Conservation (phyloP, 2,329 filamentous ascomycete species). For the Rosellinia necatrix region DNA sequence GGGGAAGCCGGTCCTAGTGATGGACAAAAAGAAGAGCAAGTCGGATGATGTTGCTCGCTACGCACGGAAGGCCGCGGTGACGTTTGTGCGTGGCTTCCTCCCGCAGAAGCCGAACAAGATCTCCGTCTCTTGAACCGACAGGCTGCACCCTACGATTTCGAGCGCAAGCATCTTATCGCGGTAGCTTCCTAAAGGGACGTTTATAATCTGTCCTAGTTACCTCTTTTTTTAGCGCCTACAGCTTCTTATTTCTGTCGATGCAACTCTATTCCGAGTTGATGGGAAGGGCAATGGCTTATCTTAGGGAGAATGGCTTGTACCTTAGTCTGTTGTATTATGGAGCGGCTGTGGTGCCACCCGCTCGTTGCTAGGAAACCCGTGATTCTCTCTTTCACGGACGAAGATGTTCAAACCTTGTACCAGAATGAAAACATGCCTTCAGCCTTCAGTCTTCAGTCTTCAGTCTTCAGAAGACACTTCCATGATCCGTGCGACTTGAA, state of each 20-base stretch:
- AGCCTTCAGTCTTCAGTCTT: conserved; percentile 15
- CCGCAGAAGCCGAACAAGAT: conserved; percentile 42
- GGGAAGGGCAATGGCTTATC: conserved; percentile 1
- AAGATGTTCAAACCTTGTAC: conserved; percentile 23
- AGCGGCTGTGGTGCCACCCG: conserved; percentile 10
- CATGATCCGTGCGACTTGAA: neutral
- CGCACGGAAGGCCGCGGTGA: conserved; percentile 39
- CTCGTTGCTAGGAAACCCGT: conserved; percentile 16
- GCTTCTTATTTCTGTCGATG: conserved; percentile 13
- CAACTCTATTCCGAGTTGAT: conserved; percentile 3
- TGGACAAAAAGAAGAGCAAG: conserved; percentile 37
- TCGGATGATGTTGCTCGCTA: conserved; percentile 39
- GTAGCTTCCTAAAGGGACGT: conserved; percentile 25
- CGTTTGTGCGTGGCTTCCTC: conserved; percentile 40
- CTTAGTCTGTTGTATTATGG: conserved; percentile 26
- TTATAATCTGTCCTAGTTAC: conserved; percentile 7
- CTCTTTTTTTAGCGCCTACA: conserved; percentile 2
- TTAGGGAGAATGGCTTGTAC: conserved; percentile 21
- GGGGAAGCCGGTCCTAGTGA: conserved; percentile 34
- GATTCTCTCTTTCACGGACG: conserved; percentile 27
- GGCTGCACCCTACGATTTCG: conserved; percentile 24
- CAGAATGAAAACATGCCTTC: conserved; percentile 36
- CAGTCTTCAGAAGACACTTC: neutral
- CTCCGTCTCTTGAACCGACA: conserved; percentile 37
- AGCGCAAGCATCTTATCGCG: conserved; percentile 24